Evolutionary conservation across 371 early-diverging fungal species (phyloP).

Genomic region (Coemansia sp.): DNA sequence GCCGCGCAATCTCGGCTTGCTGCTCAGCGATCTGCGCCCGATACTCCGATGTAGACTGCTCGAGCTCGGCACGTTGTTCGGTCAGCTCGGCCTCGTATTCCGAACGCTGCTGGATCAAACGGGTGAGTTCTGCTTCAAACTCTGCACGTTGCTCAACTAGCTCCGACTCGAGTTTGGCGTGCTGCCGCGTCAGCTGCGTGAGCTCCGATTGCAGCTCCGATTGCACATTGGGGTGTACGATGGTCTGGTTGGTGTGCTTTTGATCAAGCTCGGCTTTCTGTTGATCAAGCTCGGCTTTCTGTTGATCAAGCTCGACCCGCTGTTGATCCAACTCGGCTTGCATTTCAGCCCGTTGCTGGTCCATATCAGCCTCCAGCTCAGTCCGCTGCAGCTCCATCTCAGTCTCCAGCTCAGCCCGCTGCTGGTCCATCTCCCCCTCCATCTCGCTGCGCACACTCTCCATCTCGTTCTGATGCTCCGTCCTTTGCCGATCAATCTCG

Average conservation of each 20-base stretch:
- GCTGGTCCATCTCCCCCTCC: neutral
- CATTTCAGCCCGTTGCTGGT: neutral
- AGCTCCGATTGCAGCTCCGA: no score
- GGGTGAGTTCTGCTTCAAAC: neutral
- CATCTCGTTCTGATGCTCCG: neutral
- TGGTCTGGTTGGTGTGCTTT: neutral
- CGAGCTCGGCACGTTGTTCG: conserved; percentile 1
- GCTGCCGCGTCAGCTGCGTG: neutral
- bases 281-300: neutral
- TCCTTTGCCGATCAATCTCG: neutral
- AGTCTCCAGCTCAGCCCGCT: neutral
- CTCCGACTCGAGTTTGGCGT: neutral
- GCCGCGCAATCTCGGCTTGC: neutral
- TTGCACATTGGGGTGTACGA: neutral
- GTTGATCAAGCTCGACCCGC: neutral
- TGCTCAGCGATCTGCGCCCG: neutral
- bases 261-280: neutral
- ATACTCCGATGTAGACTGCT: neutral
- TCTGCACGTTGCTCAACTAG: neutral
- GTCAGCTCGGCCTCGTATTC: conserved; percentile 9
- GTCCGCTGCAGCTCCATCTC: neutral
- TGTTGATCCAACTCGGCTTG: neutral
- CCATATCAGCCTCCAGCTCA: neutral
- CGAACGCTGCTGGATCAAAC: neutral
- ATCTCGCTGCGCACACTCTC: neutral